A percentile compares a stretch with the other conserved stretches of the same genome.
phyloP scores from a whole-genome alignment of 2,329 filamentous ascomycete genomes.

The Trichoderma arundinaceum region DNA sequence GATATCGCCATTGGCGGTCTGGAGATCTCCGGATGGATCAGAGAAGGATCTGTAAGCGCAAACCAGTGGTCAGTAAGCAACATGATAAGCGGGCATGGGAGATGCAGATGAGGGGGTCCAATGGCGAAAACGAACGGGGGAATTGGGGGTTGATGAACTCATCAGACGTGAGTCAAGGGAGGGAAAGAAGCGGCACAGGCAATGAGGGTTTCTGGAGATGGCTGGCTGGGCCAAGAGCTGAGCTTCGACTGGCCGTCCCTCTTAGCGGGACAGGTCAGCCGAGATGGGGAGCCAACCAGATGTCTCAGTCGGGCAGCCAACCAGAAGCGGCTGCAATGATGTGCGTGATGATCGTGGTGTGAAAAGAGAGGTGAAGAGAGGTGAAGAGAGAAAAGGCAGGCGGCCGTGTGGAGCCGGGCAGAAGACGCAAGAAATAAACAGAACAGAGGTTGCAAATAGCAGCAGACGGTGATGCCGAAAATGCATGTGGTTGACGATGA shows the following conservation, averaged over 20 bases:
- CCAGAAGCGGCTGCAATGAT: neutral
- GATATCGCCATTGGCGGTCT: conserved; percentile 54
- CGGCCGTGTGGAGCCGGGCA: neutral
- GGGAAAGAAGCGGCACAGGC: neutral
- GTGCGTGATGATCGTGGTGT: neutral
- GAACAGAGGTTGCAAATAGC: conserved; percentile 2
- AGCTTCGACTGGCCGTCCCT: conserved; percentile 1
- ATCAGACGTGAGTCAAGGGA: conserved; percentile 21
- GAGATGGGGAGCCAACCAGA: conserved; percentile 15
- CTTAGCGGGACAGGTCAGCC: conserved; percentile 25
- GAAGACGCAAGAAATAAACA: conserved; percentile 6
- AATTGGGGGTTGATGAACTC: conserved; percentile 12
- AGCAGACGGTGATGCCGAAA: conserved; percentile 26
- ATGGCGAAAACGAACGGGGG: conserved; percentile 5
- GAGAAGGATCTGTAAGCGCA: conserved; percentile 56
- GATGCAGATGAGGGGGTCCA: neutral
- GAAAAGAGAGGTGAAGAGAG: too few species aligned
- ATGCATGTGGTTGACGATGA: neutral
- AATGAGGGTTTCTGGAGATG: conserved; percentile 15
- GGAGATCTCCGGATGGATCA: conserved; percentile 62
- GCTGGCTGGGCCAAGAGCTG: conserved; percentile 10
- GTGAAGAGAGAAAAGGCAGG: neutral
- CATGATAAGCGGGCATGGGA: conserved; percentile 16
- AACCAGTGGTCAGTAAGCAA: conserved; percentile 46
- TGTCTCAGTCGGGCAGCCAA: conserved; percentile 21